These are phyloP conservation scores for Globisporangium radiosum DNA, from an alignment of 352 stramenopile species.

Conservation along the genomic window DNA sequence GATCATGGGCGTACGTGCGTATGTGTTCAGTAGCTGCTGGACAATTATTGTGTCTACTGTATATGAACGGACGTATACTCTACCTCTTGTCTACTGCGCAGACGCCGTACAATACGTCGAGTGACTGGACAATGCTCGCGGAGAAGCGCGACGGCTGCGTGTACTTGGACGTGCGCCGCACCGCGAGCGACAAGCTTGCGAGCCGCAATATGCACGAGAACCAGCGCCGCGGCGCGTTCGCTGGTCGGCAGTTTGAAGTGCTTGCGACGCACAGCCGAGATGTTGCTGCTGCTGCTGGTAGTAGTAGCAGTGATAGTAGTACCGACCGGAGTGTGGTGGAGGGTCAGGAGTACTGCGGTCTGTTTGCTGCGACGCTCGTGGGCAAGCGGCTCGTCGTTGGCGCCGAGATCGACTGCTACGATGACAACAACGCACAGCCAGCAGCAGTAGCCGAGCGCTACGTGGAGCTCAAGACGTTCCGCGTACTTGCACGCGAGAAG, in stretches of 20 bases:
- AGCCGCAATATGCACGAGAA: slow-evolving; percentile 40
- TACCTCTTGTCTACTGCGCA: slow-evolving; percentile 6
- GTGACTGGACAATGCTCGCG: slow-evolving; percentile 45
- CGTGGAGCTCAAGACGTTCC: slow-evolving; percentile 72
- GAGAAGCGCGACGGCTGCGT: slow-evolving; percentile 53
- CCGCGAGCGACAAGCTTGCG: slow-evolving; percentile 32
- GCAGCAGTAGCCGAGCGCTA: slow-evolving; percentile 19
- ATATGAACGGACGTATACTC: too few relatives aligned
- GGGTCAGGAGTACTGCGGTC: slow-evolving; percentile 64
- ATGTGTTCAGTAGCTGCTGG: neutral
- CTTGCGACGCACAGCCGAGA: slow-evolving; percentile 25
- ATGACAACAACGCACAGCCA: slow-evolving; percentile 5
- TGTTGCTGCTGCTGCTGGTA: neutral
- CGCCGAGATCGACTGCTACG: slow-evolving; percentile 63
- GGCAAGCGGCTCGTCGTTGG: slow-evolving; percentile 48
- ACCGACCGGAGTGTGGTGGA: slow-evolving; percentile 35
- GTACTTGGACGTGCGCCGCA: slow-evolving; percentile 58
- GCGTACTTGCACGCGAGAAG: slow-evolving; percentile 44
- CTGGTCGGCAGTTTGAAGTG: slow-evolving; percentile 68
- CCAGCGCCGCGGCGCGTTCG: slow-evolving; percentile 52
- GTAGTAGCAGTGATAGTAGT: neutral
- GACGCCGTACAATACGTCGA: slow-evolving; percentile 80
- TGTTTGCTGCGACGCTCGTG: slow-evolving; percentile 49
- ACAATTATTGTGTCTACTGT: neutral
- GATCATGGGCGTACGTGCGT: slow-evolving; percentile 55